Evolutionary conservation across 2,329 filamentous ascomycete species (phyloP).

Genomic region (Colletotrichum tamarilloi): DNA sequence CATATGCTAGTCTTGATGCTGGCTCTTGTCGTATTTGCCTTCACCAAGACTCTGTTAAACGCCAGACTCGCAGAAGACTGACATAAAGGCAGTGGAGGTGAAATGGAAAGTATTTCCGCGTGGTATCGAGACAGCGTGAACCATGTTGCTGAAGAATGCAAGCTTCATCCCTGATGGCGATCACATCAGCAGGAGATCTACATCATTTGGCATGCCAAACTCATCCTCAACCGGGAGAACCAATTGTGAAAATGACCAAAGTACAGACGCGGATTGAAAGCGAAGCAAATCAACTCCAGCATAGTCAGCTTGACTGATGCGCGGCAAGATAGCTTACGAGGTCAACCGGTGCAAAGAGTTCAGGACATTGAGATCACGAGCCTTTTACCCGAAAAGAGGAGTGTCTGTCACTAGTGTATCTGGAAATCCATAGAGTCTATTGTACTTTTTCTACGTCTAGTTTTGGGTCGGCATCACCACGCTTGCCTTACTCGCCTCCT

Average conservation of each 20-base stretch:
- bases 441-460: not conserved
- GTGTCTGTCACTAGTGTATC: not conserved
- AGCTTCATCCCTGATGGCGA: too few species aligned
- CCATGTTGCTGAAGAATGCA: too few species aligned
- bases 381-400: not conserved
- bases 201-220: not conserved
- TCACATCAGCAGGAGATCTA: not conserved
- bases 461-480: slow-evolving; percentile 10
- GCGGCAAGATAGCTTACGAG: too few species aligned
- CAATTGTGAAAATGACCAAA: not conserved
- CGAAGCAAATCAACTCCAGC: not conserved
- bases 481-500: not conserved
- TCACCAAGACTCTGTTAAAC: too few species aligned
- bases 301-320: not conserved
- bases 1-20: too few species aligned
- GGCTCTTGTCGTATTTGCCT: too few species aligned
- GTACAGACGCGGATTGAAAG: not conserved
- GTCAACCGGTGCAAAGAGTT: too few species aligned
- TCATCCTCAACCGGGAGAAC: not conserved
- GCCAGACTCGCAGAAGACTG: too few species aligned
- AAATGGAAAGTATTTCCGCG: too few species aligned
- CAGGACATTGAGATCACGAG: not conserved
- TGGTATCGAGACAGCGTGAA: too few species aligned
- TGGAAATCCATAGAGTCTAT: not conserved
- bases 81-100: too few species aligned